Evolutionary conservation across 1,284 basidiomycete genomes (phyloP).

Genomic region (Ceratobasidium sp.): DNA sequence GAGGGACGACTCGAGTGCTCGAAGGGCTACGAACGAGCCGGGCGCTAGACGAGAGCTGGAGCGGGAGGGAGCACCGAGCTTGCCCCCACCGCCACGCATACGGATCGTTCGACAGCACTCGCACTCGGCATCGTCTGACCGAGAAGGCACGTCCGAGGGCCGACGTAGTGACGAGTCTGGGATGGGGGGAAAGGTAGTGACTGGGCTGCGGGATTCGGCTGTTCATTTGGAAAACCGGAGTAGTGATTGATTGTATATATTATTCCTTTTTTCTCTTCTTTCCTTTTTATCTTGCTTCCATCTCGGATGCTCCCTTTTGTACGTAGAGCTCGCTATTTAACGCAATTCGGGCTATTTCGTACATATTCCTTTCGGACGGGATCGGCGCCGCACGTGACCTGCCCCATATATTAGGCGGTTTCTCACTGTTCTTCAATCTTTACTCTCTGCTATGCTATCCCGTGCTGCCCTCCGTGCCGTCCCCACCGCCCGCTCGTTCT

Average conservation of each 20-base stretch:
- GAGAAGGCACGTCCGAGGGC: conserved; percentile 25
- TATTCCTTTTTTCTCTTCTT: conserved; percentile 3
- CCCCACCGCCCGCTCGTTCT: conserved; percentile 73
- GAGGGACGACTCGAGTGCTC: conserved; percentile 26
- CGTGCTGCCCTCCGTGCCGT: conserved; percentile 65
- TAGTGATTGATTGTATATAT: conserved; percentile 7
- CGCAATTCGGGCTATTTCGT: conserved; percentile 13
- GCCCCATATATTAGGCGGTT: conserved; percentile 11
- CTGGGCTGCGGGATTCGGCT: conserved; percentile 16
- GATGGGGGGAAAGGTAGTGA: background rate
- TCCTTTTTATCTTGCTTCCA: background rate
- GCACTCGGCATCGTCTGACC: conserved; percentile 28
- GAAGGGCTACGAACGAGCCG: background rate
- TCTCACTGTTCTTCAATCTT: background rate
- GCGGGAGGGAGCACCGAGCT: conserved; percentile 17
- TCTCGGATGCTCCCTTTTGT: background rate
- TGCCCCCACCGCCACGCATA: conserved; percentile 31
- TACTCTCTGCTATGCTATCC: conserved; percentile 62
- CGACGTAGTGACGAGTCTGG: conserved; percentile 35
- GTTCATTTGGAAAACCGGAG: conserved; percentile 30
- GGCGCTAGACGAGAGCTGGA: background rate
- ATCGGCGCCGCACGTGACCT: conserved; percentile 14
- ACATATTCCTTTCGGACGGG: background rate
- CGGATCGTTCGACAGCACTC: conserved; percentile 29
- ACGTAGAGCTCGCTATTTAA: conserved; percentile 27